phyloP scores from a whole-genome alignment of 2,329 filamentous ascomycete genomes.

The Aspergillus texensis region DNA sequence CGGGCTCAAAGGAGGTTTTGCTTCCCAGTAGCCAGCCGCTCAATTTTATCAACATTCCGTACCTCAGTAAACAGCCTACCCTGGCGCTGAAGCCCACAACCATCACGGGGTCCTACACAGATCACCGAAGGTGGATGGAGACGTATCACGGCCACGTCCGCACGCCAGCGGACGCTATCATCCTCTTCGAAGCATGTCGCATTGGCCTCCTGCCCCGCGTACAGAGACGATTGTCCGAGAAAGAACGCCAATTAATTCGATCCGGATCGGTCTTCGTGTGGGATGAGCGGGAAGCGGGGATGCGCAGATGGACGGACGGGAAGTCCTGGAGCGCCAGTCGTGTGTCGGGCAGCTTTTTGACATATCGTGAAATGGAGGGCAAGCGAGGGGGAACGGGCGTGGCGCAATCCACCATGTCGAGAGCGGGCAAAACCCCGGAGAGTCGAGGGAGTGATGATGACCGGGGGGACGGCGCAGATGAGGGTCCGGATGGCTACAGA shows the following conservation, averaged over 20 bases:
- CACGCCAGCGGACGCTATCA: conserved; percentile 95
- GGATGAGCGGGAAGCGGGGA: conserved; percentile 97
- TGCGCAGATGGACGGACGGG: conserved; percentile 97
- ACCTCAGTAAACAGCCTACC: conserved; percentile 16
- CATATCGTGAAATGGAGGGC: conserved; percentile 98
- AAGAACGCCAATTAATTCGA: conserved; percentile 93
- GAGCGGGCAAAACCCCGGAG: conserved; percentile 77
- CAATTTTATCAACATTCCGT: conserved; percentile 16
- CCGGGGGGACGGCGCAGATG: conserved; percentile 69
- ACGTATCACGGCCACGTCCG: conserved; percentile 95
- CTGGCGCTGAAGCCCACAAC: conserved; percentile 24
- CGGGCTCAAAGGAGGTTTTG: conserved; percentile 3
- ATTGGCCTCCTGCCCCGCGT: conserved; percentile 87
- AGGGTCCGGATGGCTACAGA: conserved; percentile 80
- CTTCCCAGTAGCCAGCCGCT: conserved; percentile 9
- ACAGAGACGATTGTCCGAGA: conserved; percentile 90
- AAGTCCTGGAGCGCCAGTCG: conserved; percentile 99
- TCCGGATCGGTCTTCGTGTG: conserved; percentile 99
- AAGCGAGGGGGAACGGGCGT: conserved; percentile 81
- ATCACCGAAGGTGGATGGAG: conserved; percentile 67
- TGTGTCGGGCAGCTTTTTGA: conserved; percentile 95
- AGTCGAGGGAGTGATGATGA: conserved; percentile 83
- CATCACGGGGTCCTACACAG: conserved; percentile 22
- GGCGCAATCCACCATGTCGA: conserved; percentile 57
- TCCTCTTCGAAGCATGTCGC: conserved; percentile 96